Evolutionary conservation across 1,139 yeast species (phyloP).

Genomic region (Wickerhamiella pararugosa): DNA sequence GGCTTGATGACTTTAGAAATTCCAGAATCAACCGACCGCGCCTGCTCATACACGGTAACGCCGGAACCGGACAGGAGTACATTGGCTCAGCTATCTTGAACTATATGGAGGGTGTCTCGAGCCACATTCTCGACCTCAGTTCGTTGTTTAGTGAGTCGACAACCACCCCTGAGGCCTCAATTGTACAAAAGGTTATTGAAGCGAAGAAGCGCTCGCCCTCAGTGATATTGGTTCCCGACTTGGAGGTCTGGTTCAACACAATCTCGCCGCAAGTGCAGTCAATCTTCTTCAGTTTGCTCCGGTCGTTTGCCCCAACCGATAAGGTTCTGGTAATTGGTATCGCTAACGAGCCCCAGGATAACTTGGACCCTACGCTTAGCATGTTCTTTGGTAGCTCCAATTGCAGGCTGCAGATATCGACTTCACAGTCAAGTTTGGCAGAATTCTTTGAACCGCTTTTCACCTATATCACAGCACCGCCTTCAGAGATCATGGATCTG

Average conservation of each 20-base stretch:
- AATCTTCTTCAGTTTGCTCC: conserved; percentile 53
- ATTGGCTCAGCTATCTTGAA: conserved; percentile 71
- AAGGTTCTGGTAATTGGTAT: conserved; percentile 65
- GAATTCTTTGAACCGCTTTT: conserved; percentile 43
- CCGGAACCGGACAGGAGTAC: conserved; percentile 86
- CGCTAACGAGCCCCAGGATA: conserved; percentile 36
- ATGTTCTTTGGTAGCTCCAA: conserved; percentile 34
- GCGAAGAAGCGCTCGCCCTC: conserved; percentile 86
- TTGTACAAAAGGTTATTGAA: conserved; percentile 76
- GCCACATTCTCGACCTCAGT: conserved; percentile 74
- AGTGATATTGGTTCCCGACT: conserved; percentile 67
- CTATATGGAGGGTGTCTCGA: conserved; percentile 76
- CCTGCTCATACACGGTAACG: conserved; percentile 51
- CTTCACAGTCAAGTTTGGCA: conserved; percentile 28
- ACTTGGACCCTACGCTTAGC: conserved; percentile 26
- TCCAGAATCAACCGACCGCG: conserved; percentile 76
- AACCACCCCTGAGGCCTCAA: conserved; percentile 67
- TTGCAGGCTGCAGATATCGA: conserved; percentile 12
- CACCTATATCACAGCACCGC: conserved; percentile 48
- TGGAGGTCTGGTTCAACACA: conserved; percentile 62
- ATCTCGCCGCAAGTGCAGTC: conserved; percentile 57
- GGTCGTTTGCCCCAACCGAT: conserved; percentile 58
- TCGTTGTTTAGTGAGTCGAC: conserved; percentile 67
- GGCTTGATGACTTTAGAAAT: conserved; percentile 35
- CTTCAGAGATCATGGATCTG: conserved; percentile 34